phyloP scores from a whole-genome alignment of 2,329 filamentous ascomycete species.

The Mollisia scopiformis region DNA sequence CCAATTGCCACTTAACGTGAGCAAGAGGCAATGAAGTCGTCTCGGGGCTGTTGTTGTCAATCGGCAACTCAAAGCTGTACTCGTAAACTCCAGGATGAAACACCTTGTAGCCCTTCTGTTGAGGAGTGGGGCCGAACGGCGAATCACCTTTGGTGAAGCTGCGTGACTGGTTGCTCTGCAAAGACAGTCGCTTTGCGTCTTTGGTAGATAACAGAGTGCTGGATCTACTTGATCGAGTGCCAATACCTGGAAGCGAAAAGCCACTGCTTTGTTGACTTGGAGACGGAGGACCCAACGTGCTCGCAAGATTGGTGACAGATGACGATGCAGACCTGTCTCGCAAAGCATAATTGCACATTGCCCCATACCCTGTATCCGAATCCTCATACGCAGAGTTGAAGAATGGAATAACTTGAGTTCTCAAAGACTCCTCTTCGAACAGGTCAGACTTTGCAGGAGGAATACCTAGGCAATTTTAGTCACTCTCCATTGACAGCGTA shows the following conservation, averaged over 20 bases:
- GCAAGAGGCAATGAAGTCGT: constrained; percentile 74
- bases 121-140: constrained; percentile 54
- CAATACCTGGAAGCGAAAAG: constrained; percentile 30
- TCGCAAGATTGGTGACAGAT: constrained; percentile 30
- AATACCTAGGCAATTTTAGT: constrained; percentile 58
- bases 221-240: constrained; percentile 30
- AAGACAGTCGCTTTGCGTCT: constrained; percentile 58
- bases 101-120: constrained; percentile 69
- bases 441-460: constrained; percentile 84
- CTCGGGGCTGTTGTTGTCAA: constrained; percentile 77
- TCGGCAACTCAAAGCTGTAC: constrained; percentile 75
- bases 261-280: constrained; percentile 6
- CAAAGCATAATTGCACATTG: constrained; percentile 59
- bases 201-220: constrained; percentile 28
- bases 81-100: constrained; percentile 53
- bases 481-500: neutral
- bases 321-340: constrained; percentile 31
- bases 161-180: constrained; percentile 66
- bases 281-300: constrained; percentile 1
- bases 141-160: constrained; percentile 70
- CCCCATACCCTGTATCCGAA: constrained; percentile 62
- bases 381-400: constrained; percentile 77
- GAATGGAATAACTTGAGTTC: constrained; percentile 88
- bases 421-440: constrained; percentile 81
- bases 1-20: constrained; percentile 70